Evolutionary conservation across 352 stramenopile species (phyloP), one percentile per base, ranked within the genome.

Genomic region (Globisporangium nodosum): DNA sequence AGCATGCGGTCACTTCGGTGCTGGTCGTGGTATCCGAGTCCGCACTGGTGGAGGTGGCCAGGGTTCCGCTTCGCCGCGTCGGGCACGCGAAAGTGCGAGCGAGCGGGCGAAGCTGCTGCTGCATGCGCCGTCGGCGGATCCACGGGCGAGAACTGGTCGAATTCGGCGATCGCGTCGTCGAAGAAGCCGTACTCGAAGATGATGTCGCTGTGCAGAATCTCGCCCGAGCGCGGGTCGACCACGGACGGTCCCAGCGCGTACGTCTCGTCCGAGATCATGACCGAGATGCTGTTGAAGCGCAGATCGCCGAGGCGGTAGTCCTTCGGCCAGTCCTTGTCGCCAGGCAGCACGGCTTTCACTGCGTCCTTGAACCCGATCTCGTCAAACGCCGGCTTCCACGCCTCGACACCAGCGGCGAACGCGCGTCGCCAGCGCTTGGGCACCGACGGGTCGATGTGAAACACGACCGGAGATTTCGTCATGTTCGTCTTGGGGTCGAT

Each of bases 191-290:
- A 90, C 54, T 91, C 85, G 33, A 96, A 92, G 9, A 85, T 67
- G 54, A 96, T 95, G 55, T 90, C 78, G 56, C 81, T 92, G 66
- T 92, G 78, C 8, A 96, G 65, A 35, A 96, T 96, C 71, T 96
- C 87, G 0, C 88, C 84, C 5, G 71, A 91, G 9, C 86, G 76
- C 15, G 85, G 83, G 54, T 96, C 85, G 18, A 86, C 74, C n/a
- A 92, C 65, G 0, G 63, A 71, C 6, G 84, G 81, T 0, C 81
- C 85, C 11, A 85, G 61, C 0, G 85, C 84, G 33, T 93, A 94
- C 9, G 81, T 88, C 13, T 73, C n/a, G 20, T 89, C 76, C 40
- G 78, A 88, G 56, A 94, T 88, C 71, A 94, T 88, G 24, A 90
- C 80, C 8, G 81, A 91, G 48, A 97, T 94, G 52, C 73, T 92